Percentiles rank a stretch among this genome's conserved stretches.
These are phyloP conservation scores for Apostasia shenzhenica DNA, from an alignment of 106 monocot species.

Conservation along the genomic window DNA sequence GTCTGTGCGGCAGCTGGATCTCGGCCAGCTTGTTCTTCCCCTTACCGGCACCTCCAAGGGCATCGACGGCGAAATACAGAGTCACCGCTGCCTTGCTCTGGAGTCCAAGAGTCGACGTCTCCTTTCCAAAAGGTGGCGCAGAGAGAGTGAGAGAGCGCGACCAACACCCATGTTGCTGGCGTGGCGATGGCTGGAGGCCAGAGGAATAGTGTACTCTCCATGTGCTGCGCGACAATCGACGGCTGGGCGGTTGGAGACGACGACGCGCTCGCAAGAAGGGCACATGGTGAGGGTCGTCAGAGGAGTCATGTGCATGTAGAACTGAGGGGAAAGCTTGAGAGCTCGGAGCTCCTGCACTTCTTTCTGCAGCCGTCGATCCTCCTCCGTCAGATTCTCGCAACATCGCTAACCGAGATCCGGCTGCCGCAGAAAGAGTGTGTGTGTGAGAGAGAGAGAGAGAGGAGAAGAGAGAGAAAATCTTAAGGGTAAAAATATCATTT, in stretches of 20 bases:
- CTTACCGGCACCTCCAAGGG: too few relatives aligned
- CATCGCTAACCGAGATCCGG: conserved; percentile 27
- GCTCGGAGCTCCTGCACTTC: conserved; percentile 90
- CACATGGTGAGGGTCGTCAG: conserved; percentile 98
- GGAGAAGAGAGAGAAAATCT: too few relatives aligned
- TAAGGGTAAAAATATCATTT: too few relatives aligned
- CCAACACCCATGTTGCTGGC: conserved; percentile 11
- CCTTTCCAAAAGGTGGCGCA: neutral
- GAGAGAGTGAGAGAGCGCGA: conserved; percentile 12
- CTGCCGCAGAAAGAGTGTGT: too few relatives aligned
- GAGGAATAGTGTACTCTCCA: too few relatives aligned
- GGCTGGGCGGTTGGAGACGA: conserved; percentile 4
- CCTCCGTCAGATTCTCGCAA: conserved; percentile 92
- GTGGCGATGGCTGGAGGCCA: neutral
- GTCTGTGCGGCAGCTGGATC: too few relatives aligned
- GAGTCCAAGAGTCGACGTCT: too few relatives aligned
- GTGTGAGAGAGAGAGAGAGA: too few relatives aligned
- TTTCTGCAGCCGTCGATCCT: conserved; percentile 85
- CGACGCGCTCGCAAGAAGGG: conserved; percentile 84
- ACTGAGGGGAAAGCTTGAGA: conserved; percentile 82
- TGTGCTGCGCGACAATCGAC: neutral
- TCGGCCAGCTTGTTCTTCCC: too few relatives aligned
- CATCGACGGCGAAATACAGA: too few relatives aligned
- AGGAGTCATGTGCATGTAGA: conserved; percentile 89
- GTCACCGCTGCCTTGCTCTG: too few relatives aligned